Conservation (phyloP, 1,139 yeast genomes). For the Geotrichum siamense region DNA sequence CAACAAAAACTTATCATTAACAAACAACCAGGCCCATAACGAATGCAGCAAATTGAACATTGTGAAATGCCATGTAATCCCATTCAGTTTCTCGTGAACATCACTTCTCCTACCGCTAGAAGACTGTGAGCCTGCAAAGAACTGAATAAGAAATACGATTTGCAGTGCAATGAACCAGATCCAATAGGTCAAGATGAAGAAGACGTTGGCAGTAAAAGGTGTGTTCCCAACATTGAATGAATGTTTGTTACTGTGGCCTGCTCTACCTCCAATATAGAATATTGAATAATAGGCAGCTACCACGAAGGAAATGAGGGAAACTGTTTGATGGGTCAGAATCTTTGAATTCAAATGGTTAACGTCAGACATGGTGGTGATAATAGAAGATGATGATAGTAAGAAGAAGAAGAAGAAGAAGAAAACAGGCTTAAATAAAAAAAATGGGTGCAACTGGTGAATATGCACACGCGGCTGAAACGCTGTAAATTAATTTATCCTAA, state of each 20-base stretch:
- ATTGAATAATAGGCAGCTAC: slow-evolving; percentile 51
- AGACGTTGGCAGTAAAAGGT: slow-evolving; percentile 58
- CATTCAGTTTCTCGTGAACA: not conserved
- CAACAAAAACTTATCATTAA: slow-evolving; percentile 45
- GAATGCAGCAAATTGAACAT: slow-evolving; percentile 53
- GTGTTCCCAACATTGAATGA: slow-evolving; percentile 46
- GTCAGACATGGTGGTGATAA: slow-evolving; percentile 8
- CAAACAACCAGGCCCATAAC: slow-evolving; percentile 56
- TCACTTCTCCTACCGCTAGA: not conserved
- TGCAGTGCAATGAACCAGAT: slow-evolving; percentile 47
- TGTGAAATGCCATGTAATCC: slow-evolving; percentile 55
- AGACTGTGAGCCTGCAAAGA: slow-evolving; percentile 36
- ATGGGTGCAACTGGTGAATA: too few species aligned
- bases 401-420: too few species aligned
- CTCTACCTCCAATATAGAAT: slow-evolving; percentile 47
- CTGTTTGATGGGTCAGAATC: slow-evolving; percentile 38
- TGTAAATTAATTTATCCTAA: too few species aligned
- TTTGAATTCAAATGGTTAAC: slow-evolving; percentile 5
- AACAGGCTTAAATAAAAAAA: too few species aligned
- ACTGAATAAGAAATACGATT: slow-evolving; percentile 45
- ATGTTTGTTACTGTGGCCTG: slow-evolving; percentile 39
- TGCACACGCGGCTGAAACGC: too few species aligned
- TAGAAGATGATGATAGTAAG: too few species aligned
- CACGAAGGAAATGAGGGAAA: slow-evolving; percentile 44
- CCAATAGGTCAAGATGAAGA: slow-evolving; percentile 55